Base-by-base conservation (phyloP, 1,284 basidiomycete genomes). In the Phylloporus sp. region DNA sequence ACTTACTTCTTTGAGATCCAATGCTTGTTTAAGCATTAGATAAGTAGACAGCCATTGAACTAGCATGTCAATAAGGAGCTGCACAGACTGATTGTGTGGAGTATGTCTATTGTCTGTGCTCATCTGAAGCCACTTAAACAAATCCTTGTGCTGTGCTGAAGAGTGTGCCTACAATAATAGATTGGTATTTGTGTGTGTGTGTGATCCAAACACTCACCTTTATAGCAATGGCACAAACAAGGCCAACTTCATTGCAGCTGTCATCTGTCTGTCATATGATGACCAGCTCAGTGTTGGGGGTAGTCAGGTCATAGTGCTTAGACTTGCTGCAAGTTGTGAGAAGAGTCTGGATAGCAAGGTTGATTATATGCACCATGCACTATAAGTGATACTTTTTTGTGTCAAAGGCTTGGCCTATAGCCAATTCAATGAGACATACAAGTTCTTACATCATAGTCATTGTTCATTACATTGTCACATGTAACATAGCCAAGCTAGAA, bases 351-450 rank as follows among this genome's bases (percentile, higher is more conserved):
- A 39, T 62, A 5, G 52, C 14, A 17, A 62, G 61, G 29, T 62
- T 62, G 61, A 62, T 53, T 3, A 62, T 27, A 29, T 62, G 61
- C 11, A 39, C 49, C 61, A 62, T 62, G 5, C 61, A 57, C 56
- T 17, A 12, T 57, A 57, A n/a, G 23, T 12, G 23, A 37, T 57
- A 20, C 35, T 57, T 57, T n/a, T 19, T 20, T 19, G 32, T 35
- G 39, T 57, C n/a, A 27, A 57, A 57, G 5, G 5, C 19, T n/a
- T 37, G 35, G 19, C 56, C 35, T 11, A 23, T 57, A 12, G 23
- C 27, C 5, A 27, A 56, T 17, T 14, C 32, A 7, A 57, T 32
- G 4, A 57, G 56, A 17, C 12, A 35, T 10, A 23, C 32, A 39
- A 57, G 12, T 39, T 57, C 56, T n/a, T 32, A 10, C 47, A 61